Base-by-base conservation (phyloP, 1,139 yeast species). In the Kurtzmaniella quercitrusa region DNA sequence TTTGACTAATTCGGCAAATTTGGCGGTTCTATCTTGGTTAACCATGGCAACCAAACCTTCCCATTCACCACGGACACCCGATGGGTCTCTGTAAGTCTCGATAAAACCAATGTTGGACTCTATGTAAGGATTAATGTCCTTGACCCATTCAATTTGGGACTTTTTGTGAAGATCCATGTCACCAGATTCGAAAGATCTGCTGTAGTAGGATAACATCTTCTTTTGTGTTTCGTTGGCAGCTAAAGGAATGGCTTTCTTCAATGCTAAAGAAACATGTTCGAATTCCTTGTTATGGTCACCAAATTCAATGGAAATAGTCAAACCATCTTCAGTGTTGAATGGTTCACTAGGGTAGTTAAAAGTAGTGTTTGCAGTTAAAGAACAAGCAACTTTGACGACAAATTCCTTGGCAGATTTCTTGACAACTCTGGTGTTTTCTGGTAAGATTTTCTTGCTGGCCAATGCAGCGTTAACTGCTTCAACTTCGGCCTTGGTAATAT, bases 31-130 rank as follows among this genome's bases (percentile, higher is more conserved):
- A 51, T 87, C 93, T 57, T 85, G 84, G 63, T 89, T 87, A 44
- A 88, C 95, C 81, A 88, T 85, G n/a, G 96, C 94, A 36, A 89
- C 94, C 40, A 89, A 68, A 29, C 95, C 90, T 67, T 89, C 96
- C 93, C 94, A 89, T 66, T 89, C 96, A 48, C 96, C 96, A 59
- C 93, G 79, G 39, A 88, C 89, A 41, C 96, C 96, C 16, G 91
- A 79, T 14, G 95, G 95, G 60, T 88, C 96, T 62, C 96, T 76
- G 65, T 89, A 89, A 25, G 96, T 88, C 67, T 89, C 96, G 55
- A 89, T 88, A 60, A 88, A 89, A 0, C 96, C 96, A 54, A 88
- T 79, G 59, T 89, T 87, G 39, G 93, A 82, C 64, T 89, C 96
- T 23, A 89, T 91, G 33, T 70, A 70, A 12, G 96, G 96, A 7